Evolutionary conservation across 768 basidiomycete species (phyloP).

Genomic region (Boletus rubropictus): DNA sequence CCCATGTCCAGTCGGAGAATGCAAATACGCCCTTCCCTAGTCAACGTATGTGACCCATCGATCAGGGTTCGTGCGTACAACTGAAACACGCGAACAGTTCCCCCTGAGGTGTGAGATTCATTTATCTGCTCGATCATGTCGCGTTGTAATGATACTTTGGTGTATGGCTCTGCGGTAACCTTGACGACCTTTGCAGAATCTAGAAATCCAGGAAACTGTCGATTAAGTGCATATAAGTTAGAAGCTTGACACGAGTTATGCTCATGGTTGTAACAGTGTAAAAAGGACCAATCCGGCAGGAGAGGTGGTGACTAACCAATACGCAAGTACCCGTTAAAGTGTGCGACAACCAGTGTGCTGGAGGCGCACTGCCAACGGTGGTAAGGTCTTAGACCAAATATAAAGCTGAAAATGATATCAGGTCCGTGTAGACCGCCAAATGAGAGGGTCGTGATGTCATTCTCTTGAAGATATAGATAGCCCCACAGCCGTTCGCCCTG

Average conservation of each 20-base stretch:
- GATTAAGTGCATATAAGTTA: background rate
- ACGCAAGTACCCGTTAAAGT: slow-evolving; percentile 58
- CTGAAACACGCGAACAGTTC: slow-evolving; percentile 7
- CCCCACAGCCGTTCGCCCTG: slow-evolving; percentile 67
- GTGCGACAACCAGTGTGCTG: slow-evolving; percentile 56
- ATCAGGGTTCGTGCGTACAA: background rate
- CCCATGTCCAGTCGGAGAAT: no score
- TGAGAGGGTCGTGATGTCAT: slow-evolving; percentile 58
- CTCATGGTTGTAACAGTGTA: slow-evolving; percentile 52
- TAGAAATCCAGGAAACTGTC: no score
- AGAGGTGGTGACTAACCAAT: slow-evolving; percentile 52
- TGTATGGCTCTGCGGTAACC: slow-evolving; percentile 4
- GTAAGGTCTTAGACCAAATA: background rate
- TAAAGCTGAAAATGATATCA: slow-evolving; percentile 35
- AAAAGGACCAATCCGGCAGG: slow-evolving; percentile 53
- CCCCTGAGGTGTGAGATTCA: background rate
- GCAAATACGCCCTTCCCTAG: background rate
- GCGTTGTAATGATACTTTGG: background rate
- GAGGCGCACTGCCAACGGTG: slow-evolving; percentile 47
- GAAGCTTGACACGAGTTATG: slow-evolving; percentile 1
- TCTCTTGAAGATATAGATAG: slow-evolving; percentile 56
- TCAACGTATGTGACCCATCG: slow-evolving; percentile 3
- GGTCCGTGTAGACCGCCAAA: no score
- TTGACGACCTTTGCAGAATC: slow-evolving; percentile 29
- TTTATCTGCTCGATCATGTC: background rate